A percentile compares a stretch with the other conserved stretches of the same genome.
Evolutionary conservation across 371 early-diverging fungal species (phyloP).

Genomic region (Caulochytrium protostelioides): DNA sequence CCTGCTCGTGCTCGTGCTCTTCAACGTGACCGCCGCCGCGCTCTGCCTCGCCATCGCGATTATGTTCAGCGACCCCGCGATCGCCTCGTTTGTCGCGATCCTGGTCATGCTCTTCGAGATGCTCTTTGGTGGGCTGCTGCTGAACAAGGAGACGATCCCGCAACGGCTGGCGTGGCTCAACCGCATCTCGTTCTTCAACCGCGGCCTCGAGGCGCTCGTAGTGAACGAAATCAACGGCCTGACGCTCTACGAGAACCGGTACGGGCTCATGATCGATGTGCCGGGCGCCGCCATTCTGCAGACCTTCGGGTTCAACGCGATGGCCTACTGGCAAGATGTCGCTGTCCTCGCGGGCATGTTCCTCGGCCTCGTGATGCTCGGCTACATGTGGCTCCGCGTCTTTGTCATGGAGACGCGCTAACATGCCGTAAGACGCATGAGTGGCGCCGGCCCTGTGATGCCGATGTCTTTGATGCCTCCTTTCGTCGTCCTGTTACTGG

Average conservation of each 20-base stretch:
- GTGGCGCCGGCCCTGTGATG: no score
- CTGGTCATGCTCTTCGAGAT: slow-evolving; percentile 70
- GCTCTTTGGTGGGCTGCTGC: slow-evolving; percentile 68
- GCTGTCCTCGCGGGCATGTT: slow-evolving; percentile 4
- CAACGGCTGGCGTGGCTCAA: slow-evolving; percentile 50
- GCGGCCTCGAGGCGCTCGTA: slow-evolving; percentile 66
- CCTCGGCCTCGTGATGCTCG: slow-evolving; percentile 4
- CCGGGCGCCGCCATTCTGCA: slow-evolving; percentile 66
- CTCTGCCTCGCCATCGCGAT: slow-evolving; percentile 57
- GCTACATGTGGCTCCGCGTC: no score
- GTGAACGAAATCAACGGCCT: slow-evolving; percentile 64
- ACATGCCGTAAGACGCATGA: no score
- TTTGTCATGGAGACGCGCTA: no score
- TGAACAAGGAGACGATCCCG: slow-evolving; percentile 58
- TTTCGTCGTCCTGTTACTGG: no score
- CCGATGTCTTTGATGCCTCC: no score
- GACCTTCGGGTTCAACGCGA: slow-evolving; percentile 71
- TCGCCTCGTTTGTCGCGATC: slow-evolving; percentile 53
- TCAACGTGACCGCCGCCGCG: slow-evolving; percentile 60
- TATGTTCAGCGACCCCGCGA: slow-evolving; percentile 46
- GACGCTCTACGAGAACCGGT: slow-evolving; percentile 52
- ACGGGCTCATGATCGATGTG: slow-evolving; percentile 60
- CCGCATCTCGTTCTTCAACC: slow-evolving; percentile 62
- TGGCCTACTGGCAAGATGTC: slow-evolving; percentile 66
- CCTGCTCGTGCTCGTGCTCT: slow-evolving; percentile 59